Conservation (phyloP, 2,329 filamentous ascomycete genomes). For the Penicillium aurantiogriseum region DNA sequence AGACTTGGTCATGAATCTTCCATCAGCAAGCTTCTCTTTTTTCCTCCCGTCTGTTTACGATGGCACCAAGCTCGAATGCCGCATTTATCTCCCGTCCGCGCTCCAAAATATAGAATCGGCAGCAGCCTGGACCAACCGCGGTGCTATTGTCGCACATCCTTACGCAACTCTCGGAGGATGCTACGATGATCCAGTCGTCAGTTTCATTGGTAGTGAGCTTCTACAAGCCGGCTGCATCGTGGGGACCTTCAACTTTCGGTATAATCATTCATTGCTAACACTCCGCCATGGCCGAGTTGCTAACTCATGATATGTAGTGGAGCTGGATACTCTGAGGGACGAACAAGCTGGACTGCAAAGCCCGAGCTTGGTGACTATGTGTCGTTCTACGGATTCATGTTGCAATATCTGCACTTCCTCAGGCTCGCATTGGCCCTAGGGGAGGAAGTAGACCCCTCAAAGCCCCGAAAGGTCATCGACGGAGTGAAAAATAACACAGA, state of each 20-base stretch:
- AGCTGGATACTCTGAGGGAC: slow-evolving; percentile 69
- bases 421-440: slow-evolving; percentile 24
- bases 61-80: slow-evolving; percentile 70
- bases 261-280: slow-evolving; percentile 13
- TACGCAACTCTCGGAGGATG: slow-evolving; percentile 84
- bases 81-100: slow-evolving; percentile 69
- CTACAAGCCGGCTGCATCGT: slow-evolving; percentile 72
- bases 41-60: slow-evolving; percentile 84
- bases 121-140: slow-evolving; percentile 43
- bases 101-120: slow-evolving; percentile 22
- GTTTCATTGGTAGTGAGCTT: slow-evolving; percentile 62
- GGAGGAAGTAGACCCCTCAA: neutral
- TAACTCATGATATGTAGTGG: slow-evolving; percentile 57
- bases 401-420: slow-evolving; percentile 68
- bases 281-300: slow-evolving; percentile 1
- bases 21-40: slow-evolving; percentile 55
- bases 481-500: neutral
- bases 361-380: slow-evolving; percentile 80
- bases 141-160: slow-evolving; percentile 78
- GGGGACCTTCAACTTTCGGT: slow-evolving; percentile 91
- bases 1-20: slow-evolving; percentile 41
- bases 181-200: slow-evolving; percentile 78
- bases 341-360: slow-evolving; percentile 82
- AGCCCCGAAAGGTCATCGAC: neutral
- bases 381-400: slow-evolving; percentile 75